Base-by-base conservation (phyloP, 768 basidiomycete species). In the Basidioascus undulatus region DNA sequence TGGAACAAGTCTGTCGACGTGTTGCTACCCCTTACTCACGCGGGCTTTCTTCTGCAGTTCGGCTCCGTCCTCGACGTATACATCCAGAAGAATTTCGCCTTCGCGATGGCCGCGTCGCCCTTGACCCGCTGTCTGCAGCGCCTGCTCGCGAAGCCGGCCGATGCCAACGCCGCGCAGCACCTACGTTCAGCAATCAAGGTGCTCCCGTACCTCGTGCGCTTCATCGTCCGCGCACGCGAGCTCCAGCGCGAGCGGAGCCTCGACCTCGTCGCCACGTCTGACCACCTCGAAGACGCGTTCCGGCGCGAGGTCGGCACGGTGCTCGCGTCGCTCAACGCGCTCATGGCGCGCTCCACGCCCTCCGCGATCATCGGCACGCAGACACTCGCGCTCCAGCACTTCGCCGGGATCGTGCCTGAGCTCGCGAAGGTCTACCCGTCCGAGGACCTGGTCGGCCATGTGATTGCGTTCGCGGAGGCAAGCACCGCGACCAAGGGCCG, bases 181-280 rank as follows among this genome's bases (percentile, higher is more conserved):
- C 66, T 94, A 41, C 74, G 87, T 26, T 74, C 82, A 10, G 79
- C 86, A 13, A 64, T 96, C 45, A 94, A 94, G 57, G 89, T 94
- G 24, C 89, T 84, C 84, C 78, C 84, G 53, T 83, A 87, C 53
- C 73, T 96, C 50, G 82, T 94, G 70, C 81, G 80, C 55, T 82
- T 96, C 59, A 78, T 92, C 52, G 72, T 79, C 13, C 69, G 80
- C n/a, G 76, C 86, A 3, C 65, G 86, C 27, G 82, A 84, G 51
- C 56, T 89, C 34, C 86, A 89, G 56, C 45, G 46, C 8, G 63
- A 65, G 6, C 76, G 75, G 52, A 81, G 84, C 44, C 55, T 74
- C 19, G 75, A 75, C 1, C 73, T 80, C 62, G 79, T 75, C 10
- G 72, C 76, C 1, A 84, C 82, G 0, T 72, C 76, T 7, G 81